phyloP scores from a whole-genome alignment of 2,329 filamentous ascomycete genomes.

The Apiospora rasikravindrae region DNA sequence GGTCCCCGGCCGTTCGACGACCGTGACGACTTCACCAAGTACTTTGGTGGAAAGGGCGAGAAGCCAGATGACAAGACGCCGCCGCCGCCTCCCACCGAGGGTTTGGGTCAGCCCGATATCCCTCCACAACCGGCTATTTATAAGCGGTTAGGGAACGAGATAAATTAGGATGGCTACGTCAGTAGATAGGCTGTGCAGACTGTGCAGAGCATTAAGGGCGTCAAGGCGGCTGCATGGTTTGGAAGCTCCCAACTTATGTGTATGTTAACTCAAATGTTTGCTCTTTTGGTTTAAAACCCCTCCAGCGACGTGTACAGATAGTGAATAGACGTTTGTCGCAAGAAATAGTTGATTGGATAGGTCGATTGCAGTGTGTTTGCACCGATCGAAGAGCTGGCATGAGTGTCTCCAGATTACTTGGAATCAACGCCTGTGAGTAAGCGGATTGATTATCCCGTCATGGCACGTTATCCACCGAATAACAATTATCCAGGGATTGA shows the following conservation, averaged over 20 bases:
- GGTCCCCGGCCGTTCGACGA: constrained; percentile 87
- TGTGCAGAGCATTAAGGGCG: neutral
- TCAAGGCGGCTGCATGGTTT: constrained; percentile 22
- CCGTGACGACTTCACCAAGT: constrained; percentile 89
- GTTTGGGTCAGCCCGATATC: constrained; percentile 45
- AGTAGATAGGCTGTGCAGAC: neutral
- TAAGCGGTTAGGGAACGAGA: constrained; percentile 24
- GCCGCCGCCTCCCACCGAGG: constrained; percentile 57
- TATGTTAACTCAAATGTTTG: constrained; percentile 25
- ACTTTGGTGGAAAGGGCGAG: constrained; percentile 70
- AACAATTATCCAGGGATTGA: neutral
- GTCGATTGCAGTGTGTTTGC: neutral
- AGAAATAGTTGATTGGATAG: neutral
- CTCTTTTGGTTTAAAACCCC: constrained; percentile 20
- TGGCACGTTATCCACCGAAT: neutral
- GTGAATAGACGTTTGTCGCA: constrained; percentile 22
- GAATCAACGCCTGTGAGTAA: neutral
- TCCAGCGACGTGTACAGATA: constrained; percentile 26
- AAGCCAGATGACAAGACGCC: constrained; percentile 56
- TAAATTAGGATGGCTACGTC: neutral
- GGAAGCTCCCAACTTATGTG: constrained; percentile 38
- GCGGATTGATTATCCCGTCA: neutral
- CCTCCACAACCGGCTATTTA: constrained; percentile 37
- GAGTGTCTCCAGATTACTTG: neutral
- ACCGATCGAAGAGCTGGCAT: neutral